Evolutionary conservation across 1,139 yeast genomes (phyloP), one percentile per base, ranked within the genome.

Genomic region (Geotrichum europaeum): DNA sequence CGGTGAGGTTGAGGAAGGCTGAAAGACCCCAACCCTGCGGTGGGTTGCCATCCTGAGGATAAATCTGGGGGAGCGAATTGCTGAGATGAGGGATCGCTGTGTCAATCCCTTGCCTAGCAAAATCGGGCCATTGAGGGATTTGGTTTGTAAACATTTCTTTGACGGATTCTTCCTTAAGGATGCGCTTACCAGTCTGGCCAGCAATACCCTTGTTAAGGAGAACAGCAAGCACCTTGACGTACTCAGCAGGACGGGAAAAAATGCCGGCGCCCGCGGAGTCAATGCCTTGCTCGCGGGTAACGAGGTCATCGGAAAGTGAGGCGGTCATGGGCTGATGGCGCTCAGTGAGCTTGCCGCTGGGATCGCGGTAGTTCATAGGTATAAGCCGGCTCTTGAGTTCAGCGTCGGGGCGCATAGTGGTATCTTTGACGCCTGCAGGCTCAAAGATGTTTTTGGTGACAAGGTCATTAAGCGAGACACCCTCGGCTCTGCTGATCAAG

Each of bases 231-330:
- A 80, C 76, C 63, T 76, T 78, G 64, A 78, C 70, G 65, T 75
- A 81, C 65, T 80, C 83, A 2, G 69, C 73, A 6, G 78, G 78
- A 2, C 76, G 75, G 1, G 81, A 80, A 63, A 74, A 78, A 60
- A 78, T 70, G 1, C 84, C 84, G 58, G 79, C 83, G 22, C 84
- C 84, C 7, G 83, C 84, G 74, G 78, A 30, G 65, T 69, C 58
- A 43, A 60, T 36, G 25, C 43, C 9, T 13, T 53, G 56, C 45
- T 56, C 53, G 51, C 43, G 55, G 34, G 47, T 28, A 32, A 32
- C 53, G 1, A 56, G 57, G 49, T 58, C 57, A 22, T 52, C 58
- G 51, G 51, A 50, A 18, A 63, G 55, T 24, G 59, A 56, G 10
- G 54, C 51, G 7, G 45, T 34, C 58, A 58, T 50, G 24, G 56